phyloP scores from a whole-genome alignment of 2,329 filamentous ascomycete genomes.

The Stagonosporopsis chrysanthemi region DNA sequence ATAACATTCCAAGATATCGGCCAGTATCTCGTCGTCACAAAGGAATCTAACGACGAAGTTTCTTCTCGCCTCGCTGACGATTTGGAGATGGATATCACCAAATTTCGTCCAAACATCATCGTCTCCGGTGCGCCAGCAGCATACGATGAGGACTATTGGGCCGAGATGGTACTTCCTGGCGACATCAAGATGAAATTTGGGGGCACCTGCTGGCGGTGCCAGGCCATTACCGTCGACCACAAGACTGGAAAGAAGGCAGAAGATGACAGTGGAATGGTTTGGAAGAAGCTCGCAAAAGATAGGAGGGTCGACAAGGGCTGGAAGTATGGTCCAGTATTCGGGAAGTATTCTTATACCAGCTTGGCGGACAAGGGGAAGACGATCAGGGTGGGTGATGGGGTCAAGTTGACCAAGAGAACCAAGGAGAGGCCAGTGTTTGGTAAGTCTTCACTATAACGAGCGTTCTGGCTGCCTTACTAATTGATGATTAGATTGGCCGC shows the following conservation, averaged over 20 bases:
- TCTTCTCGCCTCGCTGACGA: slow-evolving; percentile 55
- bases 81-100: slow-evolving; percentile 67
- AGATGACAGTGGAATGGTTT: slow-evolving; percentile 65
- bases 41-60: slow-evolving; percentile 27
- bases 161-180: slow-evolving; percentile 60
- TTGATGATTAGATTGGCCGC: background rate
- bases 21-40: slow-evolving; percentile 29
- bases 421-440: background rate
- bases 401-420: background rate
- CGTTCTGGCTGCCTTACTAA: background rate
- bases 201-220: slow-evolving; percentile 71
- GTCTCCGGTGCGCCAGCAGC: slow-evolving; percentile 63
- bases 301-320: slow-evolving; percentile 67
- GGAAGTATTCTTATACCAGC: background rate
- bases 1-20: slow-evolving; percentile 30
- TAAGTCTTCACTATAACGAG: background rate
- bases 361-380: background rate
- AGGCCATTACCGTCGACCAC: slow-evolving; percentile 76
- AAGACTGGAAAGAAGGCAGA: slow-evolving; percentile 65
- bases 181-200: slow-evolving; percentile 36
- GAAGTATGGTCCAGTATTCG: background rate
- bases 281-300: slow-evolving; percentile 75
- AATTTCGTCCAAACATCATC: slow-evolving; percentile 78
- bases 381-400: background rate
- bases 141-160: slow-evolving; percentile 79